Percentiles rank a stretch among this genome's conserved stretches.
Conservation (phyloP, 352 stramenopile species). For the Phytophthora nicotianae region DNA sequence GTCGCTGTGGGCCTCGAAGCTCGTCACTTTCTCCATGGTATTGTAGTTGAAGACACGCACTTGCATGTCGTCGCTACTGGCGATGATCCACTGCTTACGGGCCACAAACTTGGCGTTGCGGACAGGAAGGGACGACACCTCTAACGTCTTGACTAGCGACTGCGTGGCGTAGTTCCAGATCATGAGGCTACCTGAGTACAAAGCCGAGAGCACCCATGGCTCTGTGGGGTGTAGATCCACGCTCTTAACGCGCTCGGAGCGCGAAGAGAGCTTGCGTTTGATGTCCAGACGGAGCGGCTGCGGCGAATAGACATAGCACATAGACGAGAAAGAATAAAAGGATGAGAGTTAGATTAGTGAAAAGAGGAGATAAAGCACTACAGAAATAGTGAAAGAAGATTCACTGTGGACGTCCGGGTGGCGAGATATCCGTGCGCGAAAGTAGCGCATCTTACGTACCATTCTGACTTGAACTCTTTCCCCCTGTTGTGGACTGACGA, state of each 20-base stretch:
- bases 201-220: conserved; percentile 96
- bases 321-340: not conserved
- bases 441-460: conserved; percentile 19
- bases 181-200: conserved; percentile 98
- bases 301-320: not conserved
- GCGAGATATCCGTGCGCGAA: not conserved
- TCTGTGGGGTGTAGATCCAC: conserved; percentile 98
- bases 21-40: conserved; percentile 97
- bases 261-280: conserved; percentile 94
- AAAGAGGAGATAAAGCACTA: conserved; percentile 11
- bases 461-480: conserved; percentile 10
- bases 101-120: conserved; percentile 95
- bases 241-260: conserved; percentile 98
- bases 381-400: not conserved
- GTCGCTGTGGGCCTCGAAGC: conserved; percentile 97
- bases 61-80: conserved; percentile 96
- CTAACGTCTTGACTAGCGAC: conserved; percentile 96
- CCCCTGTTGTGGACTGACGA: conserved; percentile 1
- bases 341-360: conserved; percentile 19
- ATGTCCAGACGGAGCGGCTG: conserved; percentile 84
- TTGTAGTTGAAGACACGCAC: conserved; percentile 99
- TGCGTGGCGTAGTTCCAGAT: conserved; percentile 98
- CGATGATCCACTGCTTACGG: conserved; percentile 98
- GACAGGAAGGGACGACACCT: conserved; percentile 96
- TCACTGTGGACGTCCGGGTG: not conserved